Base-by-base conservation (phyloP, 805 yeast genomes). In the Cyberlindnera euphorbiae region DNA sequence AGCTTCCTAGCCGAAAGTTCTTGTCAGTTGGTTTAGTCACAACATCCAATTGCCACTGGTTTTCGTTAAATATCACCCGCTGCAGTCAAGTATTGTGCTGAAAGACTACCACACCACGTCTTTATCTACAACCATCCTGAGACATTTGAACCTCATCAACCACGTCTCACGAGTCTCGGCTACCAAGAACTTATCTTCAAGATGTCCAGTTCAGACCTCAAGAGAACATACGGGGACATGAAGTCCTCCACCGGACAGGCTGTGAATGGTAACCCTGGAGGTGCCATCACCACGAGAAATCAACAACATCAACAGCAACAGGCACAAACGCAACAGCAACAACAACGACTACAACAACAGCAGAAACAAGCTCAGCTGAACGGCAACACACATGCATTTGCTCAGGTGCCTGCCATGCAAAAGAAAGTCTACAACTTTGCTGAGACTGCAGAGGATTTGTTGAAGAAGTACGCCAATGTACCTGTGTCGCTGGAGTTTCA, bases 401-500 rank as follows among this genome's bases (percentile, higher is more conserved):
- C 50, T 1, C 28, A 37, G 15, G 28, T 26, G 8, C 25, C 40
- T 16, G 17, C 11, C 9, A 17, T 63, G 71, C 10, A 67, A 66
- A 47, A 35, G 36, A 64, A 70, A 29, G 64, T 60, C 18, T 71
- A 71, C 51, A 71, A 75, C 31, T 82, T 81, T 51, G 77, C 82
- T 9, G 86, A 83, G 50, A 77, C 88, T 8, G 63, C 82, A 15
- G 82, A 76, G 39, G 85, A 80, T 33, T 69, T 93, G 8, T 59
- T 93, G 48, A 75, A 76, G 41, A 89, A 88, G 57, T 89, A 80
- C 56, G 79, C 81, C 46, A 75, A 76, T 38, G 74, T 73, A 42
- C 83, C 90, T 8, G 82, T 96, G 7, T 83, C 95, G 26, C 62
- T 90, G 41, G 95, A 79, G 46, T 80, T 90, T 51, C 97, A 90